phyloP scores from a whole-genome alignment of 2,329 filamentous ascomycete genomes.

The Dendrostoma leiphaemia region DNA sequence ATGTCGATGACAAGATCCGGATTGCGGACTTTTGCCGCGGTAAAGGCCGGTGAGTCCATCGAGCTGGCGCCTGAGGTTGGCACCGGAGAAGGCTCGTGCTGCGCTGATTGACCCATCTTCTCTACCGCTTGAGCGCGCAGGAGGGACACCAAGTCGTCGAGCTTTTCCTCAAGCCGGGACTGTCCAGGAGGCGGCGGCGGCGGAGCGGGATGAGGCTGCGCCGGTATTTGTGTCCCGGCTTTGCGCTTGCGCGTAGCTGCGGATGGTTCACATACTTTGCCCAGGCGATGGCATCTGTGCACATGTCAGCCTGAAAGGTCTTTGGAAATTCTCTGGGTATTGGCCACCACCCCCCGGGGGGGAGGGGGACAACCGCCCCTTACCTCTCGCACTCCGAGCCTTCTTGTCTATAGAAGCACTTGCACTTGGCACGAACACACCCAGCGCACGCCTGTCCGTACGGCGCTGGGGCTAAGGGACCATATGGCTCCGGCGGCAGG shows the following conservation, averaged over 20 bases:
- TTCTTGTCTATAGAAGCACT: constrained; percentile 24
- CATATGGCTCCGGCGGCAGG: neutral
- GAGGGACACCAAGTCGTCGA: constrained; percentile 3
- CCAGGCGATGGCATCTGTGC: constrained; percentile 23
- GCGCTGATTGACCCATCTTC: neutral
- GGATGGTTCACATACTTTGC: constrained; percentile 22
- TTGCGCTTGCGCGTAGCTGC: constrained; percentile 22
- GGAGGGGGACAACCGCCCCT: neutral
- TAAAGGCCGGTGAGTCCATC: neutral
- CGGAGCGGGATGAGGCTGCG: neutral
- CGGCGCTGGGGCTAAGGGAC: constrained; percentile 16
- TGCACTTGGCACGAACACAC: constrained; percentile 26
- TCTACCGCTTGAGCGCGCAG: neutral
- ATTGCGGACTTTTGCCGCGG: neutral
- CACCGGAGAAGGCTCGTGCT: neutral
- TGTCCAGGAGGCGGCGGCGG: neutral
- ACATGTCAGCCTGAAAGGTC: neutral
- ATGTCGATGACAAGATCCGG: constrained; percentile 5
- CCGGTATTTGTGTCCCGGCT: constrained; percentile 5
- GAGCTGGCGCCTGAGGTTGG: neutral
- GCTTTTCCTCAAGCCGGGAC: neutral
- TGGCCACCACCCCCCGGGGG: neutral
- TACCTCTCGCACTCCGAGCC: constrained; percentile 22
- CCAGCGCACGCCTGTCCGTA: constrained; percentile 24
- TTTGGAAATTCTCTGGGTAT: too few relatives aligned